Percentiles rank a stretch among this genome's conserved stretches.
Conservation (phyloP, 1,284 basidiomycete genomes). For the Puccinia coronata region DNA sequence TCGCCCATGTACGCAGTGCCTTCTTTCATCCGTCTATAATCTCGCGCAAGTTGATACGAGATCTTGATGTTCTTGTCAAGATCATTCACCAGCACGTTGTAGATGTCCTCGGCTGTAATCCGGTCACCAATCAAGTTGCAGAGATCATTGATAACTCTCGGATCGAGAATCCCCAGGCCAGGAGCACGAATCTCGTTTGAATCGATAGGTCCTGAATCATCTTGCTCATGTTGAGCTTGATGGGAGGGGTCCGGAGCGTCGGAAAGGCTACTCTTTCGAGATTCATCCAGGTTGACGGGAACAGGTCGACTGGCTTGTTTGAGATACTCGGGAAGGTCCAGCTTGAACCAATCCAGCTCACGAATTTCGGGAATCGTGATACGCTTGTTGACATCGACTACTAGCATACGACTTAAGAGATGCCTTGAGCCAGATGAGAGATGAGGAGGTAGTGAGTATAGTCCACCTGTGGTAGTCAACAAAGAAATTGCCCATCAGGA, state of each 20-base stretch:
- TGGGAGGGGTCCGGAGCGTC: constrained; percentile 17
- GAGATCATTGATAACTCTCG: constrained; percentile 32
- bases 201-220: constrained; percentile 30
- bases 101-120: constrained; percentile 37
- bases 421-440: constrained; percentile 74
- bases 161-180: constrained; percentile 39
- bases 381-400: constrained; percentile 86
- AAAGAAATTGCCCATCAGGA: constrained; percentile 36
- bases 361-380: constrained; percentile 88
- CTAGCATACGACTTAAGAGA: constrained; percentile 81
- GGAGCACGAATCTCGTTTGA: constrained; percentile 36
- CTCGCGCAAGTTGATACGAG: constrained; percentile 44
- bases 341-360: constrained; percentile 81
- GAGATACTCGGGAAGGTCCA: constrained; percentile 81
- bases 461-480: constrained; percentile 67
- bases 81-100: constrained; percentile 26
- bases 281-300: constrained; percentile 19
- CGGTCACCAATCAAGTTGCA: constrained; percentile 37
- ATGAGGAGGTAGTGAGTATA: constrained; percentile 76
- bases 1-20: constrained; percentile 35
- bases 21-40: constrained; percentile 50
- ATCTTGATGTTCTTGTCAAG: constrained; percentile 46
- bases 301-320: constrained; percentile 15
- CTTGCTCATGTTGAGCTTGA: constrained; percentile 21
- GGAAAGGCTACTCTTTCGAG: constrained; percentile 21